These are phyloP conservation scores for Penicillium silybi DNA, from an alignment of 495 filamentous ascomycete species.

Conservation along the genomic window DNA sequence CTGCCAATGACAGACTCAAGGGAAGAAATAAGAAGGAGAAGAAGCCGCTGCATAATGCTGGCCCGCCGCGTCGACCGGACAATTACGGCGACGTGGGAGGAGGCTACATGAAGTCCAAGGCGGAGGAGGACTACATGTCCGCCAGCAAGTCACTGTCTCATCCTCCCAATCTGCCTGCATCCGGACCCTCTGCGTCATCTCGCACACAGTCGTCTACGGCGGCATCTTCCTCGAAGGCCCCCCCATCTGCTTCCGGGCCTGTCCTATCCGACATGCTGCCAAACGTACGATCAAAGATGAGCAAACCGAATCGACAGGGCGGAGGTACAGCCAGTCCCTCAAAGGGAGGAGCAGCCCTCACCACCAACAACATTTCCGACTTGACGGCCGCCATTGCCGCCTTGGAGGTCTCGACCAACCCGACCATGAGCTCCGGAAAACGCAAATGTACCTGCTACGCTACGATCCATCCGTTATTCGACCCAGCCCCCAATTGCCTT, in stretches of 20 bases:
- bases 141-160: slow-evolving; percentile 28
- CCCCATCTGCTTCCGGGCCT: slow-evolving; percentile 67
- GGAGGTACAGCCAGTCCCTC: slow-evolving; percentile 37
- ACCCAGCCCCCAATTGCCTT: slow-evolving; percentile 86
- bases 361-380: slow-evolving; percentile 68
- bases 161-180: slow-evolving; percentile 24
- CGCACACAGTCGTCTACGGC: slow-evolving; percentile 36
- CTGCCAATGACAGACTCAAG: slow-evolving; percentile 8
- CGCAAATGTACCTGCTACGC: slow-evolving; percentile 82
- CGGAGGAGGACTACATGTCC: slow-evolving; percentile 61
- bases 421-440: slow-evolving; percentile 52
- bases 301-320: slow-evolving; percentile 51
- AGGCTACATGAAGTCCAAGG: slow-evolving; percentile 57
- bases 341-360: slow-evolving; percentile 24
- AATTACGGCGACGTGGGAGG: slow-evolving; percentile 54
- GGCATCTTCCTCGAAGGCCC: slow-evolving; percentile 46
- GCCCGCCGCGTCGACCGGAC: slow-evolving; percentile 55
- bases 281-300: slow-evolving; percentile 58
- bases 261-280: slow-evolving; percentile 73
- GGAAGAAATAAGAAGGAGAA: slow-evolving; percentile 43
- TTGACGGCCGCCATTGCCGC: slow-evolving; percentile 88
- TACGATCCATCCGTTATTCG: slow-evolving; percentile 75
- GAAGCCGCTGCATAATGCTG: slow-evolving; percentile 58
- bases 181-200: slow-evolving; percentile 28
- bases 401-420: slow-evolving; percentile 87